Percentiles rank a stretch among this genome's conserved stretches.
Evolutionary conservation across 345 rosid genomes (phyloP).

Genomic region (Kernera saxatilis): DNA sequence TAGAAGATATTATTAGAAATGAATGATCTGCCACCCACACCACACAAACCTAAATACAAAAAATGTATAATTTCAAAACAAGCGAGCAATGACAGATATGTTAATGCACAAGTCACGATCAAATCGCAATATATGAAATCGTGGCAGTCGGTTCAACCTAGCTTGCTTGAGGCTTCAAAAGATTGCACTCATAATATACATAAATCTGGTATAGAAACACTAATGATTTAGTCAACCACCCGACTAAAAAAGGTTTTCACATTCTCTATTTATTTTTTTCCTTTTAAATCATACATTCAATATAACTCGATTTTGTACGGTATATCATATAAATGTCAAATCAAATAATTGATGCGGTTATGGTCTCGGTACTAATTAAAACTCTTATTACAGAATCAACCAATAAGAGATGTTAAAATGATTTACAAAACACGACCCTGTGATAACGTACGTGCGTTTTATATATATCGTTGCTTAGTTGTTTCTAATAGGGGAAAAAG

Average conservation of each 20-base stretch:
- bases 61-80: not conserved
- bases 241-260: not conserved
- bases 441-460: not conserved
- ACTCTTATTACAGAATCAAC: not conserved
- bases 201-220: not conserved
- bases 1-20: not conserved
- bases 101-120: not conserved
- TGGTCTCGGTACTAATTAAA: not conserved
- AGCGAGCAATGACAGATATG: not conserved
- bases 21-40: not conserved
- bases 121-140: not conserved
- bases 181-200: not conserved
- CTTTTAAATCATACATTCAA: not conserved
- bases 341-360: not conserved
- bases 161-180: not conserved
- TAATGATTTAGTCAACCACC: not conserved
- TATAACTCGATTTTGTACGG: not conserved
- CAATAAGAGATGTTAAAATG: constrained; percentile 16
- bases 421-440: not conserved
- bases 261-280: not conserved
- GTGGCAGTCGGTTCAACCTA: not conserved
- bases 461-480: not conserved
- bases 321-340: not conserved
- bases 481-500: constrained; percentile 7
- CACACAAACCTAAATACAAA: not conserved